phyloP scores from a whole-genome alignment of 106 monocot species.

The Chionographis japonica region DNA sequence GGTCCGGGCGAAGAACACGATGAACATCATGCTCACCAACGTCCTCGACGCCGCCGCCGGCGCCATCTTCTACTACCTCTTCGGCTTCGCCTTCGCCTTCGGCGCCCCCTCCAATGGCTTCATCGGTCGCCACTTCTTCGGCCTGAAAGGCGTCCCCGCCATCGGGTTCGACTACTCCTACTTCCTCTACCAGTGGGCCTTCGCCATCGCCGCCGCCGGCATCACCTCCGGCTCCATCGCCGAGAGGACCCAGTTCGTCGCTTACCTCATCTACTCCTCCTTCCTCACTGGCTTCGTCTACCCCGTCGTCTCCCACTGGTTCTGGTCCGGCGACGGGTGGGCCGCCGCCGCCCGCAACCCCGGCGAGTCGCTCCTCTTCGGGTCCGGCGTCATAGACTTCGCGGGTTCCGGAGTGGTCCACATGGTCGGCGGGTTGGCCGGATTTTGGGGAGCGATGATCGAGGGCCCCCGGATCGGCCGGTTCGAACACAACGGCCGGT shows the following conservation, averaged over 20 bases:
- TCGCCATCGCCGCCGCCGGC: slow-evolving; percentile 61
- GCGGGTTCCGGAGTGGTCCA: slow-evolving; percentile 42
- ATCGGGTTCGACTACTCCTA: slow-evolving; percentile 43
- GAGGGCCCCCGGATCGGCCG: slow-evolving; percentile 37
- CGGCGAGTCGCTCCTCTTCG: slow-evolving; percentile 9
- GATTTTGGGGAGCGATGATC: slow-evolving; percentile 31
- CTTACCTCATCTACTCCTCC: slow-evolving; percentile 37
- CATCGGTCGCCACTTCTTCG: slow-evolving; percentile 50
- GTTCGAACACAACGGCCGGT: slow-evolving; percentile 19
- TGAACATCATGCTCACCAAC: slow-evolving; percentile 99
- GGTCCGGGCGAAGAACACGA: slow-evolving; percentile 84
- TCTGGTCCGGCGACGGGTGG: slow-evolving; percentile 42
- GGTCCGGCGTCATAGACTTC: slow-evolving; percentile 29
- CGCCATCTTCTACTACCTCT: slow-evolving; percentile 82
- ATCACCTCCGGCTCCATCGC: slow-evolving; percentile 48
- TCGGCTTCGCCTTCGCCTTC: slow-evolving; percentile 79
- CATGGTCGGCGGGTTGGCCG: slow-evolving; percentile 37
- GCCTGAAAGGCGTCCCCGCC: slow-evolving; percentile 24
- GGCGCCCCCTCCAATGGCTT: slow-evolving; percentile 47
- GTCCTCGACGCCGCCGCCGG: slow-evolving; percentile 87
- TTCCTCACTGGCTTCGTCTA: slow-evolving; percentile 49
- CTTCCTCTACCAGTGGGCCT: slow-evolving; percentile 72
- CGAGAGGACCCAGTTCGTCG: slow-evolving; percentile 42
- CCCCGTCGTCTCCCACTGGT: slow-evolving; percentile 38
- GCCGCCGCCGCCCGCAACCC: slow-evolving; percentile 5